These are phyloP conservation scores for Candida alai DNA, from an alignment of 805 yeast species.

Conservation along the genomic window DNA sequence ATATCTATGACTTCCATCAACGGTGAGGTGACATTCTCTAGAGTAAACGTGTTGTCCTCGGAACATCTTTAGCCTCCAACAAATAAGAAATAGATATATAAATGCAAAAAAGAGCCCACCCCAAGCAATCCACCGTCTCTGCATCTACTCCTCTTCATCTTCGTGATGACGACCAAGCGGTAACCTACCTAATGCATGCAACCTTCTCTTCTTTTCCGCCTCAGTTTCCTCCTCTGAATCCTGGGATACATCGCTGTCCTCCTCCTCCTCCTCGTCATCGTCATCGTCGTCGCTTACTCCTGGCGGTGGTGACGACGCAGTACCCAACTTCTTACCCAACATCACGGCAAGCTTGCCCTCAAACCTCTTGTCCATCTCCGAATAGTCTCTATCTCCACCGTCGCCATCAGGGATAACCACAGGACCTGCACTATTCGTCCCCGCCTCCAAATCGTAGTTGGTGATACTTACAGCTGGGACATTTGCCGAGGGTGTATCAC, in stretches of 20 bases:
- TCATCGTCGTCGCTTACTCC: conserved; percentile 12
- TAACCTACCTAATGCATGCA: conserved; percentile 51
- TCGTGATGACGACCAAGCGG: conserved; percentile 37
- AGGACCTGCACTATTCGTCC: not conserved
- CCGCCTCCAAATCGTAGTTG: conserved; percentile 4
- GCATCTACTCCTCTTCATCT: conserved; percentile 44
- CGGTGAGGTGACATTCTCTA: too few relatives aligned
- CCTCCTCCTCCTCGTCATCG: conserved; percentile 13
- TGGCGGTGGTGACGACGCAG: too few relatives aligned
- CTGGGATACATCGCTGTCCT: conserved; percentile 14
- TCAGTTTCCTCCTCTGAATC: conserved; percentile 49
- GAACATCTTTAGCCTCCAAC: too few relatives aligned
- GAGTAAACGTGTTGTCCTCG: too few relatives aligned
- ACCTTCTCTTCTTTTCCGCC: conserved; percentile 61
- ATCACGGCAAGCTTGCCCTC: conserved; percentile 6
- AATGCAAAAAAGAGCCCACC: too few relatives aligned
- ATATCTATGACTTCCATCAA: too few relatives aligned
- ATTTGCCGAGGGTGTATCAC: not conserved
- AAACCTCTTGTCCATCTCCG: not conserved
- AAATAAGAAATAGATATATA: too few relatives aligned
- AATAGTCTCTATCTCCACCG: too few relatives aligned
- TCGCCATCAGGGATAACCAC: conserved; percentile 6
- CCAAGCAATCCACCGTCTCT: too few relatives aligned
- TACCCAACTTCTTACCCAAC: conserved; percentile 2
- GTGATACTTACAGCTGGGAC: conserved; percentile 10